Evolutionary conservation across 306 rosid genomes (phyloP).

Genomic region (Fragaria ananassa): DNA sequence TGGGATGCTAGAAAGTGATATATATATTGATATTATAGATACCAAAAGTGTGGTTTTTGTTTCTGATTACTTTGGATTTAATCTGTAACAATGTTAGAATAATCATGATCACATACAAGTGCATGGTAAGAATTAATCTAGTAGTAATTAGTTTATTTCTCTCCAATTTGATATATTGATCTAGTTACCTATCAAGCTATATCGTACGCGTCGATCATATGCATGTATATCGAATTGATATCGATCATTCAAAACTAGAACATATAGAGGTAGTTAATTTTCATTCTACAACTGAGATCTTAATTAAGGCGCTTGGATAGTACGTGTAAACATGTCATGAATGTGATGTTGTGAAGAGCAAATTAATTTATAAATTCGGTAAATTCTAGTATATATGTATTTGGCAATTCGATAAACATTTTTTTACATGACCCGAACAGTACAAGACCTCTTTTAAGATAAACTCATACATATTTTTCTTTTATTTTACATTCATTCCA

Average conservation of each 20-base stretch:
- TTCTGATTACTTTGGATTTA: not conserved
- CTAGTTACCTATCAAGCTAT: not conserved
- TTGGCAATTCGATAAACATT: too few species aligned
- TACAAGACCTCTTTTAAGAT: too few species aligned
- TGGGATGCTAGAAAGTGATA: constrained; percentile 46
- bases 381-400: too few species aligned
- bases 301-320: too few species aligned
- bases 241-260: not conserved
- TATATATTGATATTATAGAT: not conserved
- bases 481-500: too few species aligned
- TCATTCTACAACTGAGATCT: too few species aligned
- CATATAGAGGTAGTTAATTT: not conserved
- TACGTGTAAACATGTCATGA: too few species aligned
- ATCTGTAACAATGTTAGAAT: not conserved
- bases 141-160: not conserved
- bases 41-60: not conserved
- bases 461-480: too few species aligned
- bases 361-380: too few species aligned
- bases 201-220: not conserved
- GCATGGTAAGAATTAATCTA: not conserved
- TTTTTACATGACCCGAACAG: too few species aligned
- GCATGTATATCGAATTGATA: too few species aligned
- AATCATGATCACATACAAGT: not conserved
- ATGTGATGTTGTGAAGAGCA: too few species aligned
- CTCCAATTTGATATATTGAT: not conserved